Conservation (phyloP, 129 eudicot species). For the Tagetes patula region DNA sequence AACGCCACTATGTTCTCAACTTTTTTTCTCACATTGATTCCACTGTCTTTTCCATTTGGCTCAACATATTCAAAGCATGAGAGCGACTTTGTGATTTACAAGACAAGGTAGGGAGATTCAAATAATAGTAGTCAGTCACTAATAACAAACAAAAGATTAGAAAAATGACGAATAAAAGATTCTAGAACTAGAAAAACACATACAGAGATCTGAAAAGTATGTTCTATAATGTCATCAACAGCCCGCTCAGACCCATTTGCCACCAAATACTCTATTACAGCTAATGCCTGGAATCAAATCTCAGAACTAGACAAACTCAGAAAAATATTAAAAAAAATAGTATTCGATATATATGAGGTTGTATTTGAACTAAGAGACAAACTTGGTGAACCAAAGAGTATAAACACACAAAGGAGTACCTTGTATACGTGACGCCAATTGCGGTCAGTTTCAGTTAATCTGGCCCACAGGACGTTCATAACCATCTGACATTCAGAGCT, state of each 20-base stretch:
- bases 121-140: constrained; percentile 13
- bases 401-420: constrained; percentile 40
- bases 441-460: constrained; percentile 88
- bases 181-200: constrained; percentile 32
- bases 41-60: constrained; percentile 92
- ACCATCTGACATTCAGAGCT: constrained; percentile 99
- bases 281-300: constrained; percentile 61
- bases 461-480: constrained; percentile 96
- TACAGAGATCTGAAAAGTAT: constrained; percentile 95
- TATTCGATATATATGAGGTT: constrained; percentile 11
- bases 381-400: neutral
- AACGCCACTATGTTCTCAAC: constrained; percentile 83
- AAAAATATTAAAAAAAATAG: constrained; percentile 17
- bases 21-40: constrained; percentile 95
- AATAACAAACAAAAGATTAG: neutral
- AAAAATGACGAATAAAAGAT: neutral
- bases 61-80: constrained; percentile 87
- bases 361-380: neutral
- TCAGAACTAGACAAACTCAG: constrained; percentile 18
- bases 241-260: constrained; percentile 99
- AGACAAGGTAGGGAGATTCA: constrained; percentile 13
- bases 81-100: constrained; percentile 55
- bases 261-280: constrained; percentile 97
- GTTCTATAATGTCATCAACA: constrained; percentile 94
- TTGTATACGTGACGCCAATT: constrained; percentile 96